phyloP scores from a whole-genome alignment of 2,329 filamentous ascomycete genomes.

The Nannizziopsis barbatae region DNA sequence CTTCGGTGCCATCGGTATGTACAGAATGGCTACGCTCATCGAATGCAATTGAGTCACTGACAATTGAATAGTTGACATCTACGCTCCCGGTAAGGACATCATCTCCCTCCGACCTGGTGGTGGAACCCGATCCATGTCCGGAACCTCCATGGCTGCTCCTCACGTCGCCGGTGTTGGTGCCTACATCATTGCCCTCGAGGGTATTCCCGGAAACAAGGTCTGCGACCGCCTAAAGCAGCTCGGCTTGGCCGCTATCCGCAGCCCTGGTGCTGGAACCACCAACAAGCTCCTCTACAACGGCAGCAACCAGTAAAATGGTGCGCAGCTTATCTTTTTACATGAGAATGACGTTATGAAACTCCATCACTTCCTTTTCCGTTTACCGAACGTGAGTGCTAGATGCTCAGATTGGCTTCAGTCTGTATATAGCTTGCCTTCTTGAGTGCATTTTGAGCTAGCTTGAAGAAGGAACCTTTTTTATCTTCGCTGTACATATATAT shows the following conservation, averaged over 20 bases:
- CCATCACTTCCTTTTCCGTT: too few relatives aligned
- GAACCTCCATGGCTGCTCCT: conserved; percentile 31
- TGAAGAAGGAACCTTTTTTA: too few relatives aligned
- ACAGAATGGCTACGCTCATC: background rate
- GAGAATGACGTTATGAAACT: background rate
- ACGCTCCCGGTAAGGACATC: conserved; percentile 45
- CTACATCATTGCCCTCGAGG: conserved; percentile 42
- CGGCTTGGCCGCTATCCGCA: conserved; percentile 27
- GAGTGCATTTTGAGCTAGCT: too few relatives aligned
- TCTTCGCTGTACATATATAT: too few relatives aligned
- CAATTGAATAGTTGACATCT: conserved; percentile 39
- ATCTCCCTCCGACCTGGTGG: conserved; percentile 40
- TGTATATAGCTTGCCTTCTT: too few relatives aligned
- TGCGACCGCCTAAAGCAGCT: conserved; percentile 43
- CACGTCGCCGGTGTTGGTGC: conserved; percentile 46
- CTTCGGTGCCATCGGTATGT: conserved; percentile 28
- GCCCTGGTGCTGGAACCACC: conserved; percentile 20
- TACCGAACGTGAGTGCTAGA: background rate
- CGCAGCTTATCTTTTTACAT: background rate
- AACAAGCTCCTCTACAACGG: conserved; percentile 25
- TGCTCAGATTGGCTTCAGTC: background rate
- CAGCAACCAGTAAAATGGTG: conserved; percentile 7
- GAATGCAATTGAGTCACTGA: background rate
- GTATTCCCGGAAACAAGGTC: conserved; percentile 36
- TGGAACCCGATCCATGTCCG: conserved; percentile 36